Percentiles rank a stretch among this genome's conserved stretches.
phyloP scores from a whole-genome alignment of 73 alveolate genomes.

The Strombidium stylifer region DNA sequence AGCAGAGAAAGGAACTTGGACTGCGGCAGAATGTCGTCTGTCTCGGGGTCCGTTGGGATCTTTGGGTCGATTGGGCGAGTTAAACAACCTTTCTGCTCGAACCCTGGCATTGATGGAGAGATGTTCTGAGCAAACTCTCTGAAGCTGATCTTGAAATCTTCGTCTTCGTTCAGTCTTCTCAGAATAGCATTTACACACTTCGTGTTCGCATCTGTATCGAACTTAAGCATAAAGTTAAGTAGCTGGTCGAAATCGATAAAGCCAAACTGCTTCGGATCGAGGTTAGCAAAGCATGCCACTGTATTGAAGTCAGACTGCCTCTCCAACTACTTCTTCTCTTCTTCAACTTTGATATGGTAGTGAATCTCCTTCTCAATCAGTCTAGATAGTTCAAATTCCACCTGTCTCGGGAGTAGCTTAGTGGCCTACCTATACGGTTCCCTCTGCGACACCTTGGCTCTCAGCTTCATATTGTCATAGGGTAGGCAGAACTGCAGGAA shows the following conservation, averaged over 20 bases:
- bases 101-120: too few relatives aligned
- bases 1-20: too few relatives aligned
- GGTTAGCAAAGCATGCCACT: slow-evolving; percentile 17
- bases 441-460: slow-evolving; percentile 31
- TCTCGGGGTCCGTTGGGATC: too few relatives aligned
- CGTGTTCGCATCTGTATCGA: slow-evolving; percentile 12
- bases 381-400: slow-evolving; percentile 25
- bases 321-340: slow-evolving; percentile 26
- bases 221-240: slow-evolving; percentile 4
- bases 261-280: slow-evolving; percentile 12
- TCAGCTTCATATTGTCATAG: neutral
- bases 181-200: slow-evolving; percentile 31
- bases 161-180: slow-evolving; percentile 39
- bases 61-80: too few relatives aligned
- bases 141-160: slow-evolving; percentile 28
- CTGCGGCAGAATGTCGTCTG: too few relatives aligned
- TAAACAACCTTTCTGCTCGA: too few relatives aligned
- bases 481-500: slow-evolving; percentile 18
- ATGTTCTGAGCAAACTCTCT: slow-evolving; percentile 40
- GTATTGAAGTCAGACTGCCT: slow-evolving; percentile 27
- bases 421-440: slow-evolving; percentile 11
- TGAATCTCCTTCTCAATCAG: slow-evolving; percentile 36
- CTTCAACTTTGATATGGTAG: slow-evolving; percentile 32
- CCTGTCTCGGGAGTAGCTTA: slow-evolving; percentile 8
- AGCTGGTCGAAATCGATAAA: slow-evolving; percentile 23